Percentiles rank a stretch among this genome's conserved stretches.
Evolutionary conservation across 768 basidiomycete species (phyloP).

Genomic region (Rubroboletus pulcherrimus): DNA sequence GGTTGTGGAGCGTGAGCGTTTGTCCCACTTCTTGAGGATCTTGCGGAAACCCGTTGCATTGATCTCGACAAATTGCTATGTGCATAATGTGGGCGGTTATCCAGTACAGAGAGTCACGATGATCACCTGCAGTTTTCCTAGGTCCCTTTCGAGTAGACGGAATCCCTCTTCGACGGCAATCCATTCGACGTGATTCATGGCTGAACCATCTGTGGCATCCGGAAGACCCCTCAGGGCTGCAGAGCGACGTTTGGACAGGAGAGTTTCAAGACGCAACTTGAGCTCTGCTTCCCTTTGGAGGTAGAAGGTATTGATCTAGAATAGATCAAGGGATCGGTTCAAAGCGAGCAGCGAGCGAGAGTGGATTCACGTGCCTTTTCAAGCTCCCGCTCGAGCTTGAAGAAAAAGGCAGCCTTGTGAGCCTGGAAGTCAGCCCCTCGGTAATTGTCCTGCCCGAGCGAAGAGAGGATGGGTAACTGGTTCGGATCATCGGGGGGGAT

Average conservation of each 20-base stretch:
- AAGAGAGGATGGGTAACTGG: slow-evolving; percentile 57
- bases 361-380: slow-evolving; percentile 69
- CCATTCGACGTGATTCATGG: slow-evolving; percentile 78
- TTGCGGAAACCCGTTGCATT: slow-evolving; percentile 97
- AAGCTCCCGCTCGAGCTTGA: slow-evolving; percentile 94
- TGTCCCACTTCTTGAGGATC: slow-evolving; percentile 98
- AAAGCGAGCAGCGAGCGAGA: slow-evolving; percentile 2
- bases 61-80: slow-evolving; percentile 93
- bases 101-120: slow-evolving; percentile 8
- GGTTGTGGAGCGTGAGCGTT: slow-evolving; percentile 90
- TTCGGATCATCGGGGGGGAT: slow-evolving; percentile 38
- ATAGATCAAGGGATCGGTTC: slow-evolving; percentile 1
- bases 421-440: slow-evolving; percentile 86
- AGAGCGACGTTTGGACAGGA: slow-evolving; percentile 90
- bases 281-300: slow-evolving; percentile 96
- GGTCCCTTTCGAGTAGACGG: slow-evolving; percentile 86
- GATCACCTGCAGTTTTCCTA: slow-evolving; percentile 88
- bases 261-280: slow-evolving; percentile 84
- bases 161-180: slow-evolving; percentile 96
- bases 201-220: slow-evolving; percentile 58
- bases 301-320: slow-evolving; percentile 96
- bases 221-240: slow-evolving; percentile 69
- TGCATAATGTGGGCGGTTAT: slow-evolving; percentile 15
- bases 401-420: slow-evolving; percentile 97
- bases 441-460: slow-evolving; percentile 62